Conservation (phyloP, 352 stramenopile species). For the Pythium periplocum region DNA sequence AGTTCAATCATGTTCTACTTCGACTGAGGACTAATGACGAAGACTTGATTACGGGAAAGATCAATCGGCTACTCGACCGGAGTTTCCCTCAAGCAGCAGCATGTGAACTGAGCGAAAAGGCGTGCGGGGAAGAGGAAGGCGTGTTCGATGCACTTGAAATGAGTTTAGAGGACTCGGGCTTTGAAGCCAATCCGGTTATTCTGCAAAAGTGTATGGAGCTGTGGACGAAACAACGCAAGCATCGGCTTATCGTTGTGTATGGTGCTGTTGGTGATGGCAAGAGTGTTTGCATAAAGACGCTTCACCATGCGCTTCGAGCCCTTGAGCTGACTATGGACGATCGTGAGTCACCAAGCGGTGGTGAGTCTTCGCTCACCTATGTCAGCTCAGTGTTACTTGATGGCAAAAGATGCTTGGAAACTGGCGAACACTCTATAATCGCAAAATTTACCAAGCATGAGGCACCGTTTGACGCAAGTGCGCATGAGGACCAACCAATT, state of each 20-base stretch:
- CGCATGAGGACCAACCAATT: neutral
- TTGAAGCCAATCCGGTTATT: conserved; percentile 9
- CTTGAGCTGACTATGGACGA: conserved; percentile 28
- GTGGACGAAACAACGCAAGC: conserved; percentile 25
- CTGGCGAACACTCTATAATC: too few species aligned
- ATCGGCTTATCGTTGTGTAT: conserved; percentile 28
- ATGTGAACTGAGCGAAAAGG: conserved; percentile 16
- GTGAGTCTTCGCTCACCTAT: too few species aligned
- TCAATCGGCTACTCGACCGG: conserved; percentile 5
- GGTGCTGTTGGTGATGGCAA: conserved; percentile 39
- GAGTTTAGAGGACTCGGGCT: conserved; percentile 24
- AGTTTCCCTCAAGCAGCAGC: conserved; percentile 25
- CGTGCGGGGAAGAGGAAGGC: conserved; percentile 24
- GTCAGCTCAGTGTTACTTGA: too few species aligned
- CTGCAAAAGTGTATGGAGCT: conserved; percentile 33
- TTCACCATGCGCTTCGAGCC: conserved; percentile 43
- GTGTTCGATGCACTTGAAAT: conserved; percentile 43
- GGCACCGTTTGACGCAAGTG: too few species aligned
- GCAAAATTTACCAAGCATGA: too few species aligned
- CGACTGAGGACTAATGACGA: conserved; percentile 4
- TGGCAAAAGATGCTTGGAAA: too few species aligned
- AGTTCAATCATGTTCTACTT: neutral
- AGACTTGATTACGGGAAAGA: neutral
- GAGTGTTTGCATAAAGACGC: conserved; percentile 34
- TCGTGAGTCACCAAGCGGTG: neutral